These are phyloP conservation scores for Fusarium solani-melongenae DNA, from an alignment of 2,329 filamentous ascomycete species.

Conservation along the genomic window DNA sequence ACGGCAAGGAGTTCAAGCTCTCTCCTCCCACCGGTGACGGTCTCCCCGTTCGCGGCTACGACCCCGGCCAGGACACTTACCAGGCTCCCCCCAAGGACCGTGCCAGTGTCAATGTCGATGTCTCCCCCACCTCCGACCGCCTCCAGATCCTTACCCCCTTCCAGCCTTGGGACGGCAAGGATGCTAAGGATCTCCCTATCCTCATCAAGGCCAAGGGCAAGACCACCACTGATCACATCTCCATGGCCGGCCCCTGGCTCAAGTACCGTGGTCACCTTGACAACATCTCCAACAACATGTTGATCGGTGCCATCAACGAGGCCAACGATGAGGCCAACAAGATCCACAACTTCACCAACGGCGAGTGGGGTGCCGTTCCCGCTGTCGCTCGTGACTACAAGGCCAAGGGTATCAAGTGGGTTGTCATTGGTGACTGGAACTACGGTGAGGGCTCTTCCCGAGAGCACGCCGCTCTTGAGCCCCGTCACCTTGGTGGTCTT, in stretches of 20 bases:
- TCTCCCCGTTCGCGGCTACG: constrained; percentile 85
- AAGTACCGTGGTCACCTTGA: constrained; percentile 99
- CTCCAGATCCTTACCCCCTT: constrained; percentile 93
- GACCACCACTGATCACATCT: constrained; percentile 99
- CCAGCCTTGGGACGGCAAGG: constrained; percentile 90
- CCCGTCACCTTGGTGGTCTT: constrained; percentile 94
- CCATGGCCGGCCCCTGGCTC: constrained; percentile 94
- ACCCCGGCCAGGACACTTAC: constrained; percentile 93
- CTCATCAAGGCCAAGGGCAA: constrained; percentile 98
- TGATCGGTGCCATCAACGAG: constrained; percentile 96
- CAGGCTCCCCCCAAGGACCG: constrained; percentile 92
- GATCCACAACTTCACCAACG: constrained; percentile 89
- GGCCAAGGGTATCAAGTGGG: constrained; percentile 94
- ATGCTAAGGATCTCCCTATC: constrained; percentile 84
- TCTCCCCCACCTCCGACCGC: constrained; percentile 91
- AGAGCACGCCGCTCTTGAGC: constrained; percentile 98
- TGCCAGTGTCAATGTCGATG: constrained; percentile 76
- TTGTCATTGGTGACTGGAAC: constrained; percentile 99
- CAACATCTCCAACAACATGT: constrained; percentile 99
- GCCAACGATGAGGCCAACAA: constrained; percentile 98
- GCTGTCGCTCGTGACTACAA: constrained; percentile 98
- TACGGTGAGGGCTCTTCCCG: constrained; percentile 98
- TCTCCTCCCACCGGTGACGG: constrained; percentile 81
- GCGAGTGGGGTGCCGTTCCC: constrained; percentile 87
- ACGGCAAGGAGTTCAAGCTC: constrained; percentile 96